Conservation (phyloP, 2,329 filamentous ascomycete species). For the Colletotrichum tropicale region DNA sequence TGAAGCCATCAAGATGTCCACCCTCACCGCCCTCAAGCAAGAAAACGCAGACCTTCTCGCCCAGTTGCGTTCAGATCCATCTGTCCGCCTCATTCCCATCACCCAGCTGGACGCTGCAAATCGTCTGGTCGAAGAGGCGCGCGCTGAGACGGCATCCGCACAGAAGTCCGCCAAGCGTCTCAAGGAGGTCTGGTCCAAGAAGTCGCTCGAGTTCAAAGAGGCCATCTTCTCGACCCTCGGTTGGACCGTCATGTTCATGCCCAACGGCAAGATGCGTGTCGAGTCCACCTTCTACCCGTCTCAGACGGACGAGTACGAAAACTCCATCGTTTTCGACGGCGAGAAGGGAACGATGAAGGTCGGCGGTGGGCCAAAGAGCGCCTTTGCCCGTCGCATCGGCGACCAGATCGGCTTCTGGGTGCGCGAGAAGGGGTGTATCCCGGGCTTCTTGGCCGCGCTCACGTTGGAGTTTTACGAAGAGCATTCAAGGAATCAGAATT, state of each 20-base stretch:
- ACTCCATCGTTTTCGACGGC: conserved; percentile 84
- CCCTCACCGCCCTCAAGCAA: conserved; percentile 75
- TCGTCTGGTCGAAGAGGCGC: conserved; percentile 75
- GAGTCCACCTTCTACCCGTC: conserved; percentile 84
- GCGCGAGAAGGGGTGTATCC: conserved; percentile 89
- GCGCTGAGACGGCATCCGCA: conserved; percentile 70
- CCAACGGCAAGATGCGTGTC: conserved; percentile 94
- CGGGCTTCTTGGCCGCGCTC: conserved; percentile 88
- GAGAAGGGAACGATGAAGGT: conserved; percentile 99
- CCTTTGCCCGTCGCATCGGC: conserved; percentile 84
- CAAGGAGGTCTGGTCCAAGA: conserved; percentile 90
- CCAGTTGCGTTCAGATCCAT: conserved; percentile 61
- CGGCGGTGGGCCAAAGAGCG: conserved; percentile 83
- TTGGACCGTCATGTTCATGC: conserved; percentile 94
- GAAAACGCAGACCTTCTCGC: conserved; percentile 86
- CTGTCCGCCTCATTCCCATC: conserved; percentile 71
- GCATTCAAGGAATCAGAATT: conserved; percentile 37
- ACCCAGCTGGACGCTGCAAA: conserved; percentile 78
- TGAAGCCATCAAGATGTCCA: conserved; percentile 83
- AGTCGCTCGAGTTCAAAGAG: conserved; percentile 93
- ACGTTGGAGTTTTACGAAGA: conserved; percentile 94
- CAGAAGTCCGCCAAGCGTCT: conserved; percentile 86
- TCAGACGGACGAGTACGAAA: conserved; percentile 70
- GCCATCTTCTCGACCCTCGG: conserved; percentile 90
- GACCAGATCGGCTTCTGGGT: conserved; percentile 96